These are phyloP conservation scores for Waltergamsia citrina DNA, from an alignment of 2,329 filamentous ascomycete species.

Conservation along the genomic window DNA sequence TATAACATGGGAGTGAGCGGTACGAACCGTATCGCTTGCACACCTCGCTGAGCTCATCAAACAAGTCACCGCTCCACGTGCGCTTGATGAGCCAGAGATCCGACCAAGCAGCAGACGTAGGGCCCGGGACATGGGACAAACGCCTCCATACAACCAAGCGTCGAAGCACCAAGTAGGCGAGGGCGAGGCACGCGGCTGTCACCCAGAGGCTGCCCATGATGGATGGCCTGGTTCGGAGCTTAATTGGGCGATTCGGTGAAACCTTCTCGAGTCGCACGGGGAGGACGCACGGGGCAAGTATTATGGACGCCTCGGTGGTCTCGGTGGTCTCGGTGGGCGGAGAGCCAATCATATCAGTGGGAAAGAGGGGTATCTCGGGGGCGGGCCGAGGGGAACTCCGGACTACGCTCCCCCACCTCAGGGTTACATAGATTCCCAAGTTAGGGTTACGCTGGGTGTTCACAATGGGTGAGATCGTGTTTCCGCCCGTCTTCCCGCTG, in stretches of 20 bases:
- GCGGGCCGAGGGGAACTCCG: no score
- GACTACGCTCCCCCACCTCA: no score
- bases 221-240: background rate
- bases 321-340: no score
- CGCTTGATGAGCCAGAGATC: constrained; percentile 17
- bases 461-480: no score
- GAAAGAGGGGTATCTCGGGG: no score
- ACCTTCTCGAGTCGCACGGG: no score
- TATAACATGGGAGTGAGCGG: constrained; percentile 8
- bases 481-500: no score
- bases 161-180: constrained; percentile 1
- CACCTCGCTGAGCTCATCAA: constrained; percentile 2
- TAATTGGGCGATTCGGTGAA: background rate
- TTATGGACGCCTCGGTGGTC: no score
- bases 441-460: no score
- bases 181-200: background rate
- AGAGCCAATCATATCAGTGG: no score
- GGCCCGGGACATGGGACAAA: constrained; percentile 17
- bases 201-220: constrained; percentile 1
- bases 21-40: constrained; percentile 2
- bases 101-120: constrained; percentile 15
- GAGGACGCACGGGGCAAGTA: no score
- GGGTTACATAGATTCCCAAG: no score
- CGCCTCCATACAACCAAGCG: constrained; percentile 6
- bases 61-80: constrained; percentile 1